These are phyloP conservation scores for Camellia japonica DNA, from an alignment of 148 eudicot species.

Conservation along the genomic window DNA sequence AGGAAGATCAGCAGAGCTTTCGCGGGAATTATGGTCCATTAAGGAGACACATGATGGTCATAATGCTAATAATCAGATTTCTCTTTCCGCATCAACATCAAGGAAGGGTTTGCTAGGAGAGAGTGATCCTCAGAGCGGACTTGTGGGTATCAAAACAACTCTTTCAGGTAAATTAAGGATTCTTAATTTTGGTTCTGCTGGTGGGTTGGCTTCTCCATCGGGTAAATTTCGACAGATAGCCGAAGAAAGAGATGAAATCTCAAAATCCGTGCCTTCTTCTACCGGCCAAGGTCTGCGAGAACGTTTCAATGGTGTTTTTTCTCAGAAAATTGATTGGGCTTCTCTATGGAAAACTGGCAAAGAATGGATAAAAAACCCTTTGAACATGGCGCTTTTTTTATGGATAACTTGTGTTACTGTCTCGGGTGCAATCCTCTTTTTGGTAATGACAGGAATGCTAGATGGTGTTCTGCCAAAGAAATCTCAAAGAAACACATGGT, in stretches of 20 bases:
- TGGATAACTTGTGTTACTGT: slow-evolving; percentile 68
- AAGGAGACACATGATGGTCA: background rate
- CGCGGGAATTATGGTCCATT: background rate
- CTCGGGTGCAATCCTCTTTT: slow-evolving; percentile 79
- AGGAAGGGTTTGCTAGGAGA: slow-evolving; percentile 30
- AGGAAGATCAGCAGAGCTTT: background rate
- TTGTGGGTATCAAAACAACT: slow-evolving; percentile 7
- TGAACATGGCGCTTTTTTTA: slow-evolving; percentile 67
- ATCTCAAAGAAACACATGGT: slow-evolving; percentile 71
- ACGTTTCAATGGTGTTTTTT: slow-evolving; percentile 43
- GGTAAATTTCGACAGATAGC: slow-evolving; percentile 53
- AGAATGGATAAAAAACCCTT: slow-evolving; percentile 71
- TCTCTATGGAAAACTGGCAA: slow-evolving; percentile 34
- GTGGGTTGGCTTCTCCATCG: slow-evolving; percentile 43
- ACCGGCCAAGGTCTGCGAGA: slow-evolving; percentile 39
- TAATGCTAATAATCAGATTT: slow-evolving; percentile 24
- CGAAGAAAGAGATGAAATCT: slow-evolving; percentile 48
- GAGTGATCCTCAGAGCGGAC: slow-evolving; percentile 19
- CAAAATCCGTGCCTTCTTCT: slow-evolving; percentile 52
- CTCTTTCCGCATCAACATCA: slow-evolving; percentile 40
- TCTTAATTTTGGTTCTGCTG: slow-evolving; percentile 29
- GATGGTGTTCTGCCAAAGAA: slow-evolving; percentile 60
- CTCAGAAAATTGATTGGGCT: slow-evolving; percentile 60
- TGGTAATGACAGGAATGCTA: slow-evolving; percentile 87
- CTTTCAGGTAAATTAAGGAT: slow-evolving; percentile 23